Evolutionary conservation across 2,329 filamentous ascomycete species (phyloP).

Genomic region (Paecilomyces sp.): DNA sequence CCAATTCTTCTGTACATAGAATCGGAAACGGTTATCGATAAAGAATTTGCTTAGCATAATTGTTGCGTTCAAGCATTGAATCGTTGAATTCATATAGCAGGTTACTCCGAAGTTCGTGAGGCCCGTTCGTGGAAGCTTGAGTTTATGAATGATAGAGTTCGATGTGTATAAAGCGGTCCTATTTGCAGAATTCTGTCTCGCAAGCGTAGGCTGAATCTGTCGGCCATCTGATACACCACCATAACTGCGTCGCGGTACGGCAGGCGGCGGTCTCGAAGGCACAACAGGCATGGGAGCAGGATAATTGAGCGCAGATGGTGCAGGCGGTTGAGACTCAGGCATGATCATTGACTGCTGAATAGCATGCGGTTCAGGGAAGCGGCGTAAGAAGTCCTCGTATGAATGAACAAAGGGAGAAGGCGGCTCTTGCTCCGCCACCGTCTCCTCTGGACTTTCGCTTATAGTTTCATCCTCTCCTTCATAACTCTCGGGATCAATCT

Average conservation of each 20-base stretch:
- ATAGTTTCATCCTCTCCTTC: conserved; percentile 31
- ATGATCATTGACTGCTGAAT: conserved; percentile 51
- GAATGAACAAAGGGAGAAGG: conserved; percentile 55
- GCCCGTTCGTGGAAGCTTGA: conserved; percentile 59
- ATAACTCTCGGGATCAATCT: conserved; percentile 41
- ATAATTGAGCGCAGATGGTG: conserved; percentile 25
- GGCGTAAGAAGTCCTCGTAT: conserved; percentile 75
- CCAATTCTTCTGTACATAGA: conserved; percentile 57
- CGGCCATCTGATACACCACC: conserved; percentile 66
- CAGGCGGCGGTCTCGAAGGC: conserved; percentile 60
- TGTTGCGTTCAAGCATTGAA: conserved; percentile 77
- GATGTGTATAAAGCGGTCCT: conserved; percentile 37
- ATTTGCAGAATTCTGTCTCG: conserved; percentile 38
- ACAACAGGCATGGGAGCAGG: conserved; percentile 48
- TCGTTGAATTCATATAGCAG: conserved; percentile 87
- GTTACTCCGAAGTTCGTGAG: conserved; percentile 73
- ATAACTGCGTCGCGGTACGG: conserved; percentile 65
- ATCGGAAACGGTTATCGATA: conserved; percentile 54
- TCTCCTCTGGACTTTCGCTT: conserved; percentile 34
- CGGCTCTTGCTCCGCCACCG: conserved; percentile 40
- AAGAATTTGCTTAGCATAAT: conserved; percentile 56
- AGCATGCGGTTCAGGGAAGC: conserved; percentile 66
- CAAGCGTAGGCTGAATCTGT: conserved; percentile 37
- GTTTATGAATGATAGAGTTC: conserved; percentile 34
- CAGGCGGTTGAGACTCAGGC: conserved; percentile 23